Evolutionary conservation across 2,329 filamentous ascomycete genomes (phyloP).

Genomic region (Fusarium sp.): DNA sequence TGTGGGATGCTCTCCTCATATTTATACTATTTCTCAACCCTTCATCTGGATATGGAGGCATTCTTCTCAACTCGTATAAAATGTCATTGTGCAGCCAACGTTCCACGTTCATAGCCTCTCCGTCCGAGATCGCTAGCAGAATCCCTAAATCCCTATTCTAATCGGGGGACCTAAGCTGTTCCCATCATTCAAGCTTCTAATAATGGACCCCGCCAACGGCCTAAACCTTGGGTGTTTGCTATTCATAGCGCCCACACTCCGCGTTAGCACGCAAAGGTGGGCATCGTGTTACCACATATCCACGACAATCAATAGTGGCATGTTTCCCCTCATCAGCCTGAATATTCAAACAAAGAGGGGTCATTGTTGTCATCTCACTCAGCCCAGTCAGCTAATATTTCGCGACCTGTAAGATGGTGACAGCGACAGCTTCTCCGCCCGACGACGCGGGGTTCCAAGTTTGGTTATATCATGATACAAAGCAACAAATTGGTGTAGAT

Average conservation of each 20-base stretch:
- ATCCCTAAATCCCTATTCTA: too few species aligned
- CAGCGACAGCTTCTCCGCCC: background rate
- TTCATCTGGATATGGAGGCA: background rate
- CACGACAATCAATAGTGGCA: background rate
- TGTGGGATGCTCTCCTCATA: background rate
- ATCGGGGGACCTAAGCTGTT: background rate
- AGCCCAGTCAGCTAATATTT: background rate
- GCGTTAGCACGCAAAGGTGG: background rate
- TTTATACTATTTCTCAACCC: background rate
- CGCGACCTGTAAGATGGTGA: background rate
- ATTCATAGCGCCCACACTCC: background rate
- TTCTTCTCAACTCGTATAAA: background rate
- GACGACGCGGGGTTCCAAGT: background rate
- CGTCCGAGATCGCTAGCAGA: background rate
- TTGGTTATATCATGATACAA: too few species aligned
- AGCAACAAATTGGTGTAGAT: background rate
- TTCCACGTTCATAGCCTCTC: too few species aligned
- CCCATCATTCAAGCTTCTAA: background rate
- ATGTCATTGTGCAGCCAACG: background rate
- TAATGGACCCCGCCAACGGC: background rate
- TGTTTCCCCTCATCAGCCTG: background rate
- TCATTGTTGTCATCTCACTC: background rate
- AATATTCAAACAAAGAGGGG: background rate
- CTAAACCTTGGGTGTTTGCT: background rate
- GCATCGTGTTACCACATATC: background rate